phyloP scores from a whole-genome alignment of 768 basidiomycete species.

The Psilocybe sp. region DNA sequence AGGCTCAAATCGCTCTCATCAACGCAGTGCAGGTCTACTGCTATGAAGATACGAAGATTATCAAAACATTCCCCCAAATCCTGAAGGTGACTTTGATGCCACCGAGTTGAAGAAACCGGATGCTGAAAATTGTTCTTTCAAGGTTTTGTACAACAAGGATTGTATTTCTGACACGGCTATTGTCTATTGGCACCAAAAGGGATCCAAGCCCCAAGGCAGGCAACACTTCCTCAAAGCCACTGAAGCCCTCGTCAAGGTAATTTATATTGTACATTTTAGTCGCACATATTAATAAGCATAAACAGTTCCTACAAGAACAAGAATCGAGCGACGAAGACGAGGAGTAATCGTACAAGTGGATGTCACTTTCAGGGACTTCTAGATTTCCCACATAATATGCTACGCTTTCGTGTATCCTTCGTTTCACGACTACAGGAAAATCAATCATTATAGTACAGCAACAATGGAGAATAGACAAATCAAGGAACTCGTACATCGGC shows the following conservation, averaged over 20 bases:
- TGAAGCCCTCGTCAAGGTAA: conserved; percentile 85
- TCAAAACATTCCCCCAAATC: conserved; percentile 93
- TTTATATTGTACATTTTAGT: conserved; percentile 10
- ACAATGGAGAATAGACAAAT: conserved; percentile 2
- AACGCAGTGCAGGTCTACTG: conserved; percentile 95
- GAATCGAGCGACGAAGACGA: conserved; percentile 76
- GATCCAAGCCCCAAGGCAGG: conserved; percentile 91
- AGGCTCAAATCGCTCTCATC: conserved; percentile 91
- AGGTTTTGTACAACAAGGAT: conserved; percentile 96
- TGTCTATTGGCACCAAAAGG: conserved; percentile 97
- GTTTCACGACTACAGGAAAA: conserved; percentile 7
- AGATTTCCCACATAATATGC: conserved; percentile 4
- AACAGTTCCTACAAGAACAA: conserved; percentile 89
- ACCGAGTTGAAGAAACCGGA: background rate
- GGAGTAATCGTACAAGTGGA: conserved; percentile 20
- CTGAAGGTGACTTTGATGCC: conserved; percentile 62
- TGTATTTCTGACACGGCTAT: conserved; percentile 95
- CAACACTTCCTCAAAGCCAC: conserved; percentile 93
- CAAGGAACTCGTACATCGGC: conserved; percentile 5
- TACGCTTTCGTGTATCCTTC: conserved; percentile 14
- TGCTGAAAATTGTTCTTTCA: background rate
- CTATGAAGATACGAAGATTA: conserved; percentile 94
- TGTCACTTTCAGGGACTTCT: conserved; percentile 4
- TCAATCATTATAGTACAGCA: conserved; percentile 1
- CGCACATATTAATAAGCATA: conserved; percentile 4